Evolutionary conservation across 2,329 filamentous ascomycete species (phyloP).

Genomic region (Pseudofabraea citricarpa): DNA sequence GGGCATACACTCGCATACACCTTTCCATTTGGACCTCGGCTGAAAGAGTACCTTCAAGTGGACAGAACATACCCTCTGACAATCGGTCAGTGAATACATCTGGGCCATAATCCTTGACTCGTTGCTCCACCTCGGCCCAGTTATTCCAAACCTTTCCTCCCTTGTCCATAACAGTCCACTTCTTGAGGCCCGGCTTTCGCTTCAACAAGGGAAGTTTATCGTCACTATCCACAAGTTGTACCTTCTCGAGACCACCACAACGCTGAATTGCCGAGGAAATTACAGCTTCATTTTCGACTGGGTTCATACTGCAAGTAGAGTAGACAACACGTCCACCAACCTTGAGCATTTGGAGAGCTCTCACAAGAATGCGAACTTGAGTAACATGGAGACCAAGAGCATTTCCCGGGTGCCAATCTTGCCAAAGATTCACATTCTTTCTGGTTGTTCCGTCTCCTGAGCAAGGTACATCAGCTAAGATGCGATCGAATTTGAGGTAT

Average conservation of each 20-base stretch:
- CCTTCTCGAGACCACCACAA: constrained; percentile 77
- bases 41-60: constrained; percentile 47
- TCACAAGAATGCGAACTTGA: constrained; percentile 84
- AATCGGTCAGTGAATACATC: constrained; percentile 62
- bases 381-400: constrained; percentile 82
- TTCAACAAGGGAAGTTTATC: constrained; percentile 72
- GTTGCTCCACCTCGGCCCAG: constrained; percentile 76
- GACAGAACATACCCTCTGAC: constrained; percentile 78
- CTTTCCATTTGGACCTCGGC: constrained; percentile 72
- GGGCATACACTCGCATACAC: constrained; percentile 91
- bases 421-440: constrained; percentile 94
- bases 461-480: constrained; percentile 94
- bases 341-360: constrained; percentile 93
- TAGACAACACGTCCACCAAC: constrained; percentile 92
- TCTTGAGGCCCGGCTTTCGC: constrained; percentile 68
- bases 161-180: constrained; percentile 92
- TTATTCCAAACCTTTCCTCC: constrained; percentile 70
- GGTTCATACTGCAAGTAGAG: constrained; percentile 98
- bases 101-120: constrained; percentile 54
- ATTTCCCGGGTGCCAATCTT: constrained; percentile 86
- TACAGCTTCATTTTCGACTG: constrained; percentile 93
- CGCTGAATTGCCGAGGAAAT: constrained; percentile 82
- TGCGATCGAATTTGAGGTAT: constrained; percentile 95
- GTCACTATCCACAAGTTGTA: constrained; percentile 80
- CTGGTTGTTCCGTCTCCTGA: constrained; percentile 90